Conservation (phyloP, 371 early-diverging fungal species). For the Mucor saturninus region DNA sequence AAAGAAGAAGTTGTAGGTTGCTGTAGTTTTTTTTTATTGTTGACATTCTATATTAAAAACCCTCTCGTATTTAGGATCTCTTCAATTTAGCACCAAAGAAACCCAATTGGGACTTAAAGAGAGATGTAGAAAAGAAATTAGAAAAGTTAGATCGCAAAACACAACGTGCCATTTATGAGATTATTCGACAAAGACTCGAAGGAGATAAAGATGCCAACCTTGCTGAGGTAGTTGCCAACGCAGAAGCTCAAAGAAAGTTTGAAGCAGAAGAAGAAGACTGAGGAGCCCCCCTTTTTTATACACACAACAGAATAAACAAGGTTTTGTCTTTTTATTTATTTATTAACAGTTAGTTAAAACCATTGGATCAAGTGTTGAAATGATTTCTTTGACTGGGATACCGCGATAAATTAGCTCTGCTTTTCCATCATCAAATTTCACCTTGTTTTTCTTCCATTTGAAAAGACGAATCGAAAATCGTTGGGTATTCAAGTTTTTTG, state of each 20-base stretch:
- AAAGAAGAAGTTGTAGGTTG: slow-evolving; percentile 71
- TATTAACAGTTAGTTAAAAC: slow-evolving; percentile 39
- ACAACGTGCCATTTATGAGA: slow-evolving; percentile 73
- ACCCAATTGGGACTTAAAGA: slow-evolving; percentile 89
- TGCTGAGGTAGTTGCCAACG: slow-evolving; percentile 48
- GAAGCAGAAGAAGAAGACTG: slow-evolving; percentile 30
- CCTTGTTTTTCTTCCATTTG: background rate
- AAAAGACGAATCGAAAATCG: background rate
- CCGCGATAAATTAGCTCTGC: slow-evolving; percentile 43
- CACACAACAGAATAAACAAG: slow-evolving; percentile 4
- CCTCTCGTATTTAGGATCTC: slow-evolving; percentile 60
- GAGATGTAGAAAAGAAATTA: slow-evolving; percentile 81
- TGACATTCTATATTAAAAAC: background rate
- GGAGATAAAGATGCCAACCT: slow-evolving; percentile 35
- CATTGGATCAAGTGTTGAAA: slow-evolving; percentile 45
- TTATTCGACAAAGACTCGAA: slow-evolving; percentile 63
- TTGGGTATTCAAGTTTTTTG: background rate
- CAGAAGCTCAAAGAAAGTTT: slow-evolving; percentile 43
- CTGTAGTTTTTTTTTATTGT: background rate
- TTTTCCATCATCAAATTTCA: slow-evolving; percentile 35
- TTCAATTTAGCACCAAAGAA: slow-evolving; percentile 82
- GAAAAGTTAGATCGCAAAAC: slow-evolving; percentile 76
- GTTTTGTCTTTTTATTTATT: slow-evolving; percentile 1
- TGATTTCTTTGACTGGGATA: slow-evolving; percentile 46
- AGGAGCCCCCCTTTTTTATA: background rate